Evolutionary conservation across 2,329 filamentous ascomycete species (phyloP), one percentile per base, ranked within the genome.

Genomic region (Botrytis medusae): DNA sequence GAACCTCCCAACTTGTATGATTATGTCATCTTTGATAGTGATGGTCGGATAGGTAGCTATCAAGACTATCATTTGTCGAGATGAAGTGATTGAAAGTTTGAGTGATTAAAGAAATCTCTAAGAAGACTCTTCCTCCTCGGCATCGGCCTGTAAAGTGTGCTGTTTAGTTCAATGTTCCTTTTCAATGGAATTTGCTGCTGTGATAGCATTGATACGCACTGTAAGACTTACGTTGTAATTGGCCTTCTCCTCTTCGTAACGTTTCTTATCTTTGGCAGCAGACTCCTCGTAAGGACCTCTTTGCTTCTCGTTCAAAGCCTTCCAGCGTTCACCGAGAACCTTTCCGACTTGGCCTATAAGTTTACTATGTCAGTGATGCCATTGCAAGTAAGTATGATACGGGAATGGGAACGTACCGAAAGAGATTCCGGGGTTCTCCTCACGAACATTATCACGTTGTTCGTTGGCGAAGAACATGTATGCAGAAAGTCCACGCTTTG

Each of bases 401-500:
- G 1, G n/a, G 34, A 4, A n/a, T n/a, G n/a, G 32, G 42, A 48
- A 83, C 88, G 79, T 88, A 92, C 94, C 96, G 85, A 99, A 99
- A 79, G 92, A 92, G 86, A 98, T 97, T 80, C 95, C 95, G 57
- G 95, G 95, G 89, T 98, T 98, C 85, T 98, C 95, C 83, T 97
- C 94, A 80, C 96, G 94, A 80, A 99, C 96, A 84, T 96, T 97
- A 83, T 98, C 95, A 80, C 96, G 95, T 87, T 98, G 94, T 86
- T 98, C 96, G 83, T 98, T 98, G 90, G 96, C 96, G 84, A 98
- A 99, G 92, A 98, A 98, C 96, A 99, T 99, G 91, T 99, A 99
- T 77, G 96, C 96, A 71, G 96, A 98, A 69, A 99, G 93, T 87
- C 95, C 96, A 85, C 96, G 94, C 94, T 98, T 99, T 84, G 96